Percentiles rank a stretch among this genome's conserved stretches.
Evolutionary conservation across 768 basidiomycete species (phyloP).

Genomic region (Lactarius deliciosus): DNA sequence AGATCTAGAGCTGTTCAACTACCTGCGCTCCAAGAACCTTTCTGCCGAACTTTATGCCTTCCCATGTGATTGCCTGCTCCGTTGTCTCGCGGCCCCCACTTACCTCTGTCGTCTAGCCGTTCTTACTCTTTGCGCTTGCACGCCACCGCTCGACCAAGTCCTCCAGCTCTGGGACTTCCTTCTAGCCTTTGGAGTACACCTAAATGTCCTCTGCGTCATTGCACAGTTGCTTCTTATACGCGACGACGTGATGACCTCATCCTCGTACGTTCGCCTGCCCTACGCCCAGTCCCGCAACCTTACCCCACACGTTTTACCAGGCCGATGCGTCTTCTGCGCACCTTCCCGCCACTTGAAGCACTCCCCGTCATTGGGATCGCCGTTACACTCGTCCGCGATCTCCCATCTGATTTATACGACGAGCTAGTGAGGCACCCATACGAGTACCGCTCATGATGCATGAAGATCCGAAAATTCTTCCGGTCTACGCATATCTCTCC

Average conservation of each 20-base stretch:
- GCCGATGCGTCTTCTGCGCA: constrained; percentile 92
- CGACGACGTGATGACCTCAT: constrained; percentile 83
- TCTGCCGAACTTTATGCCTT: constrained; percentile 98
- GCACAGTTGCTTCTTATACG: constrained; percentile 90
- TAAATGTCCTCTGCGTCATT: constrained; percentile 96
- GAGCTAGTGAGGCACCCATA: constrained; percentile 89
- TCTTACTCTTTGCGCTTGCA: constrained; percentile 93
- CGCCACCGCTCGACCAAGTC: constrained; percentile 93
- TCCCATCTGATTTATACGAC: constrained; percentile 83
- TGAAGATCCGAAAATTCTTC: constrained; percentile 6
- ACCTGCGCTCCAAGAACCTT: constrained; percentile 86
- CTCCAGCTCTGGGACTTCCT: constrained; percentile 97
- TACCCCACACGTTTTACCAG: constrained; percentile 40
- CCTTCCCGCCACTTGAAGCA: constrained; percentile 90
- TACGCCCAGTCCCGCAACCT: constrained; percentile 8
- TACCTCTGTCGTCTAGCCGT: constrained; percentile 55
- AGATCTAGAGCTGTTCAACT: constrained; percentile 78
- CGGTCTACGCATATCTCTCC: neutral
- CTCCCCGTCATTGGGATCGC: constrained; percentile 87
- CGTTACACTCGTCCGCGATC: constrained; percentile 89
- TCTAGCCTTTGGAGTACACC: constrained; percentile 92
- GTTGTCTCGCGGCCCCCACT: constrained; percentile 12
- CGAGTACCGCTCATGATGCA: constrained; percentile 38
- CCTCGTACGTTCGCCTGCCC: constrained; percentile 57
- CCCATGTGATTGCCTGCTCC: constrained; percentile 63